phyloP scores from a whole-genome alignment of 129 eudicot species.

The Artemisia tridentata region DNA sequence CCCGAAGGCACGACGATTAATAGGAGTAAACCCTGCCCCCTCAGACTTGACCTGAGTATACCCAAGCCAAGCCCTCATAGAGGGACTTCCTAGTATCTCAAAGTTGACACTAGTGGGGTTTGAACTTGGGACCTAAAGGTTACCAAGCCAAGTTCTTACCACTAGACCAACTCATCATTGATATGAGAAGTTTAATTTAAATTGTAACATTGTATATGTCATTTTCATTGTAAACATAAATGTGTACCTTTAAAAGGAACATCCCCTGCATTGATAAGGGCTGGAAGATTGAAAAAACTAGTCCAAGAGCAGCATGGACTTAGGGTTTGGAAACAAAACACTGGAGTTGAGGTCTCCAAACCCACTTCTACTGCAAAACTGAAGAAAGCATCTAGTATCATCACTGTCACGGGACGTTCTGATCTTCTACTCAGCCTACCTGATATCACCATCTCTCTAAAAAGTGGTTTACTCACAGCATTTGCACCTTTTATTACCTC shows the following conservation, averaged over 20 bases:
- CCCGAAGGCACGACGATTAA: too few relatives aligned
- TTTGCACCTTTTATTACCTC: constrained; percentile 23
- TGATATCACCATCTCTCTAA: constrained; percentile 37
- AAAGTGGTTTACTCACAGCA: constrained; percentile 25
- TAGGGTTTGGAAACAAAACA: constrained; percentile 38
- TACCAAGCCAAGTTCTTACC: too few relatives aligned
- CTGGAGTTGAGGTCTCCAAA: constrained; percentile 33
- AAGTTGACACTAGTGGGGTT: too few relatives aligned
- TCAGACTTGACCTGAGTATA: too few relatives aligned
- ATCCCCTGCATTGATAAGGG: constrained; percentile 26
- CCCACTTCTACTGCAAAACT: constrained; percentile 38
- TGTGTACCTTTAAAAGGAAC: constrained; percentile 29
- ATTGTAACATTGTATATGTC: too few relatives aligned
- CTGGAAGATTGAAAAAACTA: constrained; percentile 22
- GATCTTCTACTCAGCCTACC: constrained; percentile 31
- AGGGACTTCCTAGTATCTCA: too few relatives aligned
- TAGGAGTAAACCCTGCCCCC: too few relatives aligned
- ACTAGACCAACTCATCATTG: too few relatives aligned
- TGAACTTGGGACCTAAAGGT: too few relatives aligned
- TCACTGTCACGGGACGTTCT: constrained; percentile 31
- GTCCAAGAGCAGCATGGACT: constrained; percentile 40
- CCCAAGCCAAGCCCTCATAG: too few relatives aligned
- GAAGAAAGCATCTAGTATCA: constrained; percentile 43
- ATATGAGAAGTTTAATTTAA: too few relatives aligned
- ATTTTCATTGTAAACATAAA: too few relatives aligned